phyloP scores from a whole-genome alignment of 345 rosid genomes.

The Salix brachista region DNA sequence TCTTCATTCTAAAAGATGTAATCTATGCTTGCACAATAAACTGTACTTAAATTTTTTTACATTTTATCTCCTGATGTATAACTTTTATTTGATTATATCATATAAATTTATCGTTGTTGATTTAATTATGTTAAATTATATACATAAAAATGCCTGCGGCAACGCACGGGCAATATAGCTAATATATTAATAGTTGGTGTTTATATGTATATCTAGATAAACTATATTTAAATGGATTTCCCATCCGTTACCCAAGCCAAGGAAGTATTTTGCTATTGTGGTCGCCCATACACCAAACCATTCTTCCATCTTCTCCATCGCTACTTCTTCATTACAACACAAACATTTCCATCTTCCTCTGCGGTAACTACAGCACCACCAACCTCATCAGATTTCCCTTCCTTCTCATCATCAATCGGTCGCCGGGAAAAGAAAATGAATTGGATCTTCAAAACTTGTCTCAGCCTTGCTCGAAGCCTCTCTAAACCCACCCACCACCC shows the following conservation, averaged over 20 bases:
- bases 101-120: no score
- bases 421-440: slow-evolving; percentile 36
- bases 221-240: not conserved
- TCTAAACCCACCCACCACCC: slow-evolving; percentile 46
- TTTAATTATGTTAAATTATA: no score
- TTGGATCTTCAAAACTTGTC: slow-evolving; percentile 25
- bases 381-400: not conserved
- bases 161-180: no score
- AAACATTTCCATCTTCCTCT: not conserved
- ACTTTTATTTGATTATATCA: no score
- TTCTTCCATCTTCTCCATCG: not conserved
- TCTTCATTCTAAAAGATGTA: no score
- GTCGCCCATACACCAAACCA: not conserved
- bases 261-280: not conserved
- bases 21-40: no score
- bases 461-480: slow-evolving; percentile 30
- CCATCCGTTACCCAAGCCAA: not conserved
- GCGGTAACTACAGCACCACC: slow-evolving; percentile 1
- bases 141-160: no score
- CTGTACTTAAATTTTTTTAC: no score
- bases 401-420: slow-evolving; percentile 10
- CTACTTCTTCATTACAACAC: not conserved
- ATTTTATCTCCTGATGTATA: no score
- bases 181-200: no score
- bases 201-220: no score